Evolutionary conservation across 495 filamentous ascomycete species (phyloP), one percentile per base, ranked within the genome.

Genomic region (Penicillium diatomitis): DNA sequence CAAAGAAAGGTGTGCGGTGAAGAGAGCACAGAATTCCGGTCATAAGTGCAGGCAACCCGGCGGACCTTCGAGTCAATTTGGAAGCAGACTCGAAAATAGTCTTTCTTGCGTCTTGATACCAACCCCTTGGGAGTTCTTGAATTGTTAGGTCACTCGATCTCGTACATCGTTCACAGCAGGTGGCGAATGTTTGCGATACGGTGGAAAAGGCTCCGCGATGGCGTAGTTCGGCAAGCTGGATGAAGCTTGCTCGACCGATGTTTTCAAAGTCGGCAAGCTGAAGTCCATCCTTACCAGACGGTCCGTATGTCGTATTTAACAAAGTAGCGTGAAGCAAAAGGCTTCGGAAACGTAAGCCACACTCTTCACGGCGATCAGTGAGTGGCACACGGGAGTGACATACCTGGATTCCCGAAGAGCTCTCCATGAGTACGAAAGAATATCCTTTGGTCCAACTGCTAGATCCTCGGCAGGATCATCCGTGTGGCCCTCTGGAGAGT

Each of bases 151-250:
- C 75, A 50, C 46, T 65, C 56, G 58, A 83, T 54, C 66, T 74
- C 67, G 69, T 73, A 57, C 77, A 84, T 8, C 74, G 64, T 28
- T 71, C 61, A 59, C 91, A 96, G 53, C 88, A 91, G 11, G 74
- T 76, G 1, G 83, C 74, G 57, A 96, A 97, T 0, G 89, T 94
- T 46, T 86, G 83, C 5, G 92, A 85, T 3, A 96, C 91, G 5
- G 89, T 89, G 0, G 90, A 90, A 60, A 97, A 97, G 11, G 92
- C 92, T 44, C 92, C 92, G 49, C 92, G 77, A 62, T 98, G 92
- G 8, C 92, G 80, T 41, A 97, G 76, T 38, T 81, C 83, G 0
- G 87, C 80, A 3, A 98, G 72, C 62, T 97, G 88, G 27, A 75
- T 77, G 56, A 96, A 92, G 38, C 84, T 81, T 0, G 90, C 65